A percentile compares a stretch with the other conserved stretches of the same genome.
phyloP scores from a whole-genome alignment of 2,329 filamentous ascomycete genomes.

The Lachnellula cervina region DNA sequence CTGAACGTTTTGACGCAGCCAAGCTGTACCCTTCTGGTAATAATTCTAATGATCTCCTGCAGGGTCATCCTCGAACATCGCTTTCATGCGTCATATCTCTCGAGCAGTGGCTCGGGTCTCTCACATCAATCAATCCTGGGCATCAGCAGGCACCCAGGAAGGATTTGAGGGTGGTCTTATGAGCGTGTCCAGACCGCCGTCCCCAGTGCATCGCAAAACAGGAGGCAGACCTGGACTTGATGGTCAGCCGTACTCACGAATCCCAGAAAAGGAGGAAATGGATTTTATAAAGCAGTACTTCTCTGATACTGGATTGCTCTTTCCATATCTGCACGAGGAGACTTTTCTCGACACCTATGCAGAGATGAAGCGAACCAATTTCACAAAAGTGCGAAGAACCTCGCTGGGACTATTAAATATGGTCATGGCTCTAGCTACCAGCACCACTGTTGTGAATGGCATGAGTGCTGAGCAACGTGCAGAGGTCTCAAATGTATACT shows the following conservation, averaged over 20 bases:
- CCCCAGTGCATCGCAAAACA: conserved; percentile 9
- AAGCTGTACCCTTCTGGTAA: neutral
- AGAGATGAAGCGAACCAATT: conserved; percentile 28
- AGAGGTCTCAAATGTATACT: conserved; percentile 41
- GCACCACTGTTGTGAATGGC: conserved; percentile 29
- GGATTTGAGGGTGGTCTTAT: conserved; percentile 18
- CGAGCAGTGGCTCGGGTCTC: conserved; percentile 24
- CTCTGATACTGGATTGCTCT: conserved; percentile 34
- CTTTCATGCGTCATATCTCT: conserved; percentile 36
- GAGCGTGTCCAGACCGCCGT: conserved; percentile 19
- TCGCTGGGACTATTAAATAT: conserved; percentile 49
- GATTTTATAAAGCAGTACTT: conserved; percentile 35
- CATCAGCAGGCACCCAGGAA: conserved; percentile 6
- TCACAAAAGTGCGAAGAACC: conserved; percentile 38
- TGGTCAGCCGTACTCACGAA: conserved; percentile 32
- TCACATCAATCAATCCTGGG: conserved; percentile 5
- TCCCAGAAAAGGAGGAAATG: conserved; percentile 28
- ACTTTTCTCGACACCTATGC: conserved; percentile 34
- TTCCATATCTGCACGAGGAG: conserved; percentile 37
- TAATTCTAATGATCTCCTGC: neutral
- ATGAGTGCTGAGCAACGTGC: conserved; percentile 34
- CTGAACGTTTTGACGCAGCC: neutral
- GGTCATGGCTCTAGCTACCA: conserved; percentile 44
- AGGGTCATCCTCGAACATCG: conserved; percentile 40
- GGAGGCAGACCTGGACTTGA: conserved; percentile 1